Conservation (phyloP, 176 grass and related monocot species). For the Rhipidocladum racemiflorum region DNA sequence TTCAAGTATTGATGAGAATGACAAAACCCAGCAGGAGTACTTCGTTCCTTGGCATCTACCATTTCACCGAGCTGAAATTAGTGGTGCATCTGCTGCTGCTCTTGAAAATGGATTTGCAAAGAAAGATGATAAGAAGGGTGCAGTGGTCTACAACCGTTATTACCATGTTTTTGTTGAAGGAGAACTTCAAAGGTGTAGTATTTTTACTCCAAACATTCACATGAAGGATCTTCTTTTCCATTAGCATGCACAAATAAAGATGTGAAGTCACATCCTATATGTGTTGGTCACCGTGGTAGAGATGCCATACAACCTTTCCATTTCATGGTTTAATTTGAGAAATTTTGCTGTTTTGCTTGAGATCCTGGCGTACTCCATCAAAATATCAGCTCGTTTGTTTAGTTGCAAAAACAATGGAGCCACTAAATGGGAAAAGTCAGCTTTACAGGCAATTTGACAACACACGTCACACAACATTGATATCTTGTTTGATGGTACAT, state of each 20-base stretch:
- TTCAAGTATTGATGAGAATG: conserved; percentile 26
- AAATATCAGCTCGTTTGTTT: conserved; percentile 9
- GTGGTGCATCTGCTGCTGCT: conserved; percentile 68
- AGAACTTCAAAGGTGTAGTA: conserved; percentile 88
- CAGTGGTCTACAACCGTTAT: conserved; percentile 87
- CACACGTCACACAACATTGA: not conserved
- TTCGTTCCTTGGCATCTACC: conserved; percentile 99
- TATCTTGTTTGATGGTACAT: not conserved
- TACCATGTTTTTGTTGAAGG: conserved; percentile 97
- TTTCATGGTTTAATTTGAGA: not conserved
- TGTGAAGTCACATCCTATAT: not conserved
- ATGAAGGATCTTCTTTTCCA: not conserved
- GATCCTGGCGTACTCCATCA: not conserved
- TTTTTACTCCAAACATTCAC: conserved; percentile 54
- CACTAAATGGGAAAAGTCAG: not conserved
- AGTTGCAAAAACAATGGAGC: not conserved
- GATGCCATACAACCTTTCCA: not conserved
- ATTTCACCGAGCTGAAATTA: conserved; percentile 92
- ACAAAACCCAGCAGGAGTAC: conserved; percentile 77
- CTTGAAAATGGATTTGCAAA: conserved; percentile 81
- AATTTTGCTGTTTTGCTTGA: not conserved
- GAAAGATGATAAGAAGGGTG: conserved; percentile 91
- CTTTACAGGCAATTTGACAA: not conserved
- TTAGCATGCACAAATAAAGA: not conserved
- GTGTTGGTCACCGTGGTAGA: not conserved